phyloP scores from a whole-genome alignment of 2,329 filamentous ascomycete genomes.

The Fusarium sulawesiense region DNA sequence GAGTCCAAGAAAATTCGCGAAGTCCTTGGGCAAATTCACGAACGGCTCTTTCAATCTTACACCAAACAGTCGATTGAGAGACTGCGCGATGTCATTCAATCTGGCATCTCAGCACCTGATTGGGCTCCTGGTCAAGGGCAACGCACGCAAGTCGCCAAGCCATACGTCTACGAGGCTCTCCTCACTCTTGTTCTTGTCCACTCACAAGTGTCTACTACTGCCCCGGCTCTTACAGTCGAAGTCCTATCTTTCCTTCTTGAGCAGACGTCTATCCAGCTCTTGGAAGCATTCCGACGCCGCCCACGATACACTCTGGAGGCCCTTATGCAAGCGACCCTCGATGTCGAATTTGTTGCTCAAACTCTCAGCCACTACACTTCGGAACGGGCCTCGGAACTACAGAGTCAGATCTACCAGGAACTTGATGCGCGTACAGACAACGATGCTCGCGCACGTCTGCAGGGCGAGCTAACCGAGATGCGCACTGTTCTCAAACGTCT shows the following conservation, averaged over 20 bases:
- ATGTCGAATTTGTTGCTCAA: constrained; percentile 96
- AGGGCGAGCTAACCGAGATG: constrained; percentile 91
- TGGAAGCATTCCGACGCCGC: constrained; percentile 79
- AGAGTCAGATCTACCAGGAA: constrained; percentile 92
- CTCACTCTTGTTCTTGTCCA: constrained; percentile 90
- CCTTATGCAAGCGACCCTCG: constrained; percentile 96
- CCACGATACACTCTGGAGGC: constrained; percentile 78
- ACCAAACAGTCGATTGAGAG: constrained; percentile 79
- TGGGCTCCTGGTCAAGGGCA: constrained; percentile 73
- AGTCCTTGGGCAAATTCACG: constrained; percentile 89
- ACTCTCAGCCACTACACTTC: constrained; percentile 91
- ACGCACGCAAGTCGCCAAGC: constrained; percentile 79
- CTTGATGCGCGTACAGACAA: constrained; percentile 91
- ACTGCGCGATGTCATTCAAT: constrained; percentile 76
- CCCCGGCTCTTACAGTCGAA: constrained; percentile 78
- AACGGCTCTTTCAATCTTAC: constrained; percentile 91
- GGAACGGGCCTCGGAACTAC: constrained; percentile 80
- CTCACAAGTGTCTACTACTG: constrained; percentile 85
- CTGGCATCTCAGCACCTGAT: constrained; percentile 75
- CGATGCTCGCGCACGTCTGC: constrained; percentile 80
- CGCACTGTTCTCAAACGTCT: constrained; percentile 85
- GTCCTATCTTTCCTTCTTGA: constrained; percentile 90
- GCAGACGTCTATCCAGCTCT: constrained; percentile 80
- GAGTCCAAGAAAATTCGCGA: constrained; percentile 93
- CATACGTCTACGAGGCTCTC: constrained; percentile 90